Conservation (phyloP, 352 stramenopile genomes). For the Globisporangium takayamanum region DNA sequence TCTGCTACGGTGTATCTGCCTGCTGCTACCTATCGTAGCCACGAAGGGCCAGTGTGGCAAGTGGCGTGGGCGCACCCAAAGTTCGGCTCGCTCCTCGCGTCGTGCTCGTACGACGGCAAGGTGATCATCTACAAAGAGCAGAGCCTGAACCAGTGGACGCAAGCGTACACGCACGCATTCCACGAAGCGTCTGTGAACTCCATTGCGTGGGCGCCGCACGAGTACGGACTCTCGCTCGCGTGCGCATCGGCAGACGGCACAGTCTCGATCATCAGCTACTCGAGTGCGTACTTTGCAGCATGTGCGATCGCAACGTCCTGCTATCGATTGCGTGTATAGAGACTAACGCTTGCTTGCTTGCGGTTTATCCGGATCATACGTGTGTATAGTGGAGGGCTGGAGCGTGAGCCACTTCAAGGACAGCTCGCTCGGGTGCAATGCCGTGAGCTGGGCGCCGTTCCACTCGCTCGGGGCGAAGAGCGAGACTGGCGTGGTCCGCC, state of each 20-base stretch:
- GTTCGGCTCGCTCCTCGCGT: constrained; percentile 94
- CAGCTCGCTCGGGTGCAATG: constrained; percentile 94
- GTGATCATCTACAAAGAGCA: constrained; percentile 97
- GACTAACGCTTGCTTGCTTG: background rate
- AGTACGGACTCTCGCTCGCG: constrained; percentile 93
- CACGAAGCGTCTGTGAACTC: constrained; percentile 92
- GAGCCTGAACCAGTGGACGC: constrained; percentile 90
- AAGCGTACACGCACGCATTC: constrained; percentile 89
- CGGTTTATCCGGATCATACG: constrained; percentile 12
- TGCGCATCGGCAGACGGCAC: constrained; percentile 94
- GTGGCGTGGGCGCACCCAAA: constrained; percentile 98
- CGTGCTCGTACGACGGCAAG: constrained; percentile 97
- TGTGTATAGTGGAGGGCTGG: constrained; percentile 74
- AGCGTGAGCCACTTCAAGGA: constrained; percentile 91
- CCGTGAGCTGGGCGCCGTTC: constrained; percentile 94
- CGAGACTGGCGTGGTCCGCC: constrained; percentile 42
- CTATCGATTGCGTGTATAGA: too few species aligned
- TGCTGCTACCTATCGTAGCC: constrained; percentile 34
- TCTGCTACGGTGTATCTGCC: background rate
- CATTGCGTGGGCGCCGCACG: constrained; percentile 95
- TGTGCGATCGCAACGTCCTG: background rate
- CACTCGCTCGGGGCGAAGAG: constrained; percentile 50
- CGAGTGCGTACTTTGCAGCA: constrained; percentile 25
- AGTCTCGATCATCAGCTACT: constrained; percentile 87
- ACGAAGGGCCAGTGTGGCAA: constrained; percentile 98